phyloP scores from a whole-genome alignment of 1,284 basidiomycete genomes.

The Apiotrichum sp. region DNA sequence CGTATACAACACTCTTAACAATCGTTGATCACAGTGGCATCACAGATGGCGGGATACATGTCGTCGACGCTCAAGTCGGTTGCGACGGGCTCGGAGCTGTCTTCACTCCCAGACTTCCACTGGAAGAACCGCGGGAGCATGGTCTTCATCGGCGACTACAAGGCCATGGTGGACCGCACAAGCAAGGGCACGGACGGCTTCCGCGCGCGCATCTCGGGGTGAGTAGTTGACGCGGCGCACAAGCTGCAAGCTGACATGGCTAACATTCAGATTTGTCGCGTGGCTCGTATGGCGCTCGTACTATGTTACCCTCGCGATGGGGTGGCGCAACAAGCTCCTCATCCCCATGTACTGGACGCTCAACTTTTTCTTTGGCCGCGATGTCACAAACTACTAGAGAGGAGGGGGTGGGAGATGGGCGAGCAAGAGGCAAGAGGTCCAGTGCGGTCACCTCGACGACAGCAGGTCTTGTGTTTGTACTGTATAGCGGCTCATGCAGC shows the following conservation, averaged over 20 bases:
- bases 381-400: slow-evolving; percentile 64
- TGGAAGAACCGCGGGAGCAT: slow-evolving; percentile 69
- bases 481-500: too few species aligned
- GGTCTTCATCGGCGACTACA: slow-evolving; percentile 73
- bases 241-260: background rate
- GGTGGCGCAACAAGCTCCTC: slow-evolving; percentile 66
- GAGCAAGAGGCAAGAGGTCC: too few species aligned
- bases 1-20: background rate
- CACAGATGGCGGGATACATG: slow-evolving; percentile 70
- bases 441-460: too few species aligned
- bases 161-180: slow-evolving; percentile 65
- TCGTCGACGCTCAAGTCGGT: slow-evolving; percentile 62
- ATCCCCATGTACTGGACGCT: slow-evolving; percentile 58
- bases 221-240: slow-evolving; percentile 1
- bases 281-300: slow-evolving; percentile 49
- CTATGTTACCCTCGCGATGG: slow-evolving; percentile 61
- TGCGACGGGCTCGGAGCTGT: slow-evolving; percentile 48
- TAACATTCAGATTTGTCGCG: slow-evolving; percentile 15
- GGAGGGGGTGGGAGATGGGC: too few species aligned
- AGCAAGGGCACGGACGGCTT: slow-evolving; percentile 54
- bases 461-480: too few species aligned
- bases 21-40: slow-evolving; percentile 56
- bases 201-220: slow-evolving; percentile 60
- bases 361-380: slow-evolving; percentile 66
- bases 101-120: slow-evolving; percentile 52